Evolutionary conservation across 257 asterid genomes (phyloP), one percentile per base, ranked within the genome.

Genomic region (Jasminum sambac): DNA sequence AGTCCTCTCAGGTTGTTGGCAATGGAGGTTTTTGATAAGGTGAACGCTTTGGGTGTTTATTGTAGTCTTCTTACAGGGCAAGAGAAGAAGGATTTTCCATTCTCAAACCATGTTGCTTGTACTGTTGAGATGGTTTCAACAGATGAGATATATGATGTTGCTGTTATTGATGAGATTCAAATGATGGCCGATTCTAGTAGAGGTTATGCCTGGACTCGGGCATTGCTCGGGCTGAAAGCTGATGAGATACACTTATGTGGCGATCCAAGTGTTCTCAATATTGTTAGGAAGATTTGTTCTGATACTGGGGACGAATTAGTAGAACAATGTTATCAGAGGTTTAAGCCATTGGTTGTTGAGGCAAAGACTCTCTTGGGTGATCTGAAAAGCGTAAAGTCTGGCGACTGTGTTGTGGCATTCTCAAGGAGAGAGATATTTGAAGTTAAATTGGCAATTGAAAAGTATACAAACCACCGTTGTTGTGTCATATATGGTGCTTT

Each of bases 201-300:
- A 81, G 99, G 99, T 40, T 82, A 84, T 81, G 99, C 99, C 36
- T 94, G 99, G 99, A 91, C 96, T 30, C 77, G 96, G 82, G 97
- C 99, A 26, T 67, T 94, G 71, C 91, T 91, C 5, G 97, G 97
- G 61, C 71, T 94, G 68, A 91, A 87, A 79, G 97, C 99, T 44
- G 99, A 91, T 71, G 99, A 94, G 84, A 86, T 94, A 57, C 99
- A 94, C 80, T 72, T 91, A 67, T 89, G 99, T 63, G 99, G 99
- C n/a, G 99, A 94, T 86, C 97, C 99, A 11, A 94, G 99, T 83
- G 99, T 94, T 79, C 73, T 91, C 58, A 62, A 79, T 64, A 68
- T 87, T 34, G 91, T 94, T 50, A 77, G 96, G 78, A 80, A 79
- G 68, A 76, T 94, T 36, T 91, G 96, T 76, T 72, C 76, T 0